These are phyloP conservation scores for Linnemannia schmuckeri DNA, from an alignment of 192 early-diverging fungal species.

Conservation along the genomic window DNA sequence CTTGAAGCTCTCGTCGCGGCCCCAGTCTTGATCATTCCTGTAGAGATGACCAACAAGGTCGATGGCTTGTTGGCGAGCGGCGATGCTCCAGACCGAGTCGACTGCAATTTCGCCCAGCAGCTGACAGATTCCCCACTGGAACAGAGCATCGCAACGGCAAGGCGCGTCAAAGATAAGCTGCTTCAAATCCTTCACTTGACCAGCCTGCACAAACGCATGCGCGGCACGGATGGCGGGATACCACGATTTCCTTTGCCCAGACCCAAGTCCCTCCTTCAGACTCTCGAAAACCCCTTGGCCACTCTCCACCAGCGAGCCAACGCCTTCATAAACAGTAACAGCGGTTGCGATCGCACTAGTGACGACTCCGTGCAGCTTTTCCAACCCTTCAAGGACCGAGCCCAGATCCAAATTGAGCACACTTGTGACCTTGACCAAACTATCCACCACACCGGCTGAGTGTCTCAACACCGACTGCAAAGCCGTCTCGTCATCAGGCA, in stretches of 20 bases:
- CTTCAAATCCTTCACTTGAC: neutral
- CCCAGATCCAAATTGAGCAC: neutral
- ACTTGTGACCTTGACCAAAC: neutral
- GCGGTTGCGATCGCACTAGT: neutral
- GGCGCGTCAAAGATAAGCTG: neutral
- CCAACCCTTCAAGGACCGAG: neutral
- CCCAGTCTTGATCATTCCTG: neutral
- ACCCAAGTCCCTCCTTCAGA: neutral
- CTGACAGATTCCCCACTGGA: constrained; percentile 9
- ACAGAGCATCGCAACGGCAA: neutral
- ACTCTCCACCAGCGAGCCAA: neutral
- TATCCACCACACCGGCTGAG: neutral
- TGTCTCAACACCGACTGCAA: neutral
- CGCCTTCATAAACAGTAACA: neutral
- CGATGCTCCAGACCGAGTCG: neutral
- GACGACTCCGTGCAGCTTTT: neutral
- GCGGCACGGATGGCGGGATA: neutral
- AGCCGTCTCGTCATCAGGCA: neutral
- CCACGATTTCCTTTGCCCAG: neutral
- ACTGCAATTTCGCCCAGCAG: neutral
- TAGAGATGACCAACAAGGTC: neutral
- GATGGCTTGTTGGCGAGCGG: neutral
- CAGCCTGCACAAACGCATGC: neutral
- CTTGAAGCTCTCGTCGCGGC: neutral
- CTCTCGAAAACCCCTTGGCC: neutral